Conservation (phyloP, 2,329 filamentous ascomycete genomes). For the Xylaria sp. region DNA sequence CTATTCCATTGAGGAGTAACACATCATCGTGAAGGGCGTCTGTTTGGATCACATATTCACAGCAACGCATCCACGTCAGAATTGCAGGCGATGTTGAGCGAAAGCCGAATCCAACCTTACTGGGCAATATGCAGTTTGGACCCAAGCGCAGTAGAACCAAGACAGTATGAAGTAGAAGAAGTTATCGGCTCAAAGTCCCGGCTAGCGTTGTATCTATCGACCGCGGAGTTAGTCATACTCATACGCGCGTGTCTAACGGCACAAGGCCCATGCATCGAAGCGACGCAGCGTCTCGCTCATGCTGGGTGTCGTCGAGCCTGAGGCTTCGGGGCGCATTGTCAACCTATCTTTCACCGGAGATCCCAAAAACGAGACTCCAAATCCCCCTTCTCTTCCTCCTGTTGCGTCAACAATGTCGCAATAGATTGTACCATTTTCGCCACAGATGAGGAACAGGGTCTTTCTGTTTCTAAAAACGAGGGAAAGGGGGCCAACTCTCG, state of each 20-base stretch:
- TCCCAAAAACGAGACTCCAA: conserved; percentile 7
- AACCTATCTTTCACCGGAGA: neutral
- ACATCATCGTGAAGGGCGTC: neutral
- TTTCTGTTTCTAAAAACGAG: conserved; percentile 10
- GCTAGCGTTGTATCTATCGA: neutral
- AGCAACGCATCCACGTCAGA: neutral
- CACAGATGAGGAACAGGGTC: conserved; percentile 11
- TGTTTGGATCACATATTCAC: neutral
- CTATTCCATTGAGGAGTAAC: neutral
- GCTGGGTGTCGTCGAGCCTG: neutral
- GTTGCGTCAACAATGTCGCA: conserved; percentile 13
- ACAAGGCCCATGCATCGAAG: conserved; percentile 7
- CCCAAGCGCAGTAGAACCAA: neutral
- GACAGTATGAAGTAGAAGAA: conserved; percentile 1
- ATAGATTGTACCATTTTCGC: conserved; percentile 21
- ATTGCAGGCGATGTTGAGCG: neutral
- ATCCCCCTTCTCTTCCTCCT: neutral
- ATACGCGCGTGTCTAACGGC: neutral
- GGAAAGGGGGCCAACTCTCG: conserved; percentile 22
- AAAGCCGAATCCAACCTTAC: neutral
- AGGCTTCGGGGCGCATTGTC: neutral
- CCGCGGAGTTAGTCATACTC: neutral
- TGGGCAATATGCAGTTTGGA: neutral
- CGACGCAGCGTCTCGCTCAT: neutral
- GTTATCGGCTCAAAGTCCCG: conserved; percentile 1